Conservation (phyloP, 257 asterid species). For the Anisodus tanguticus region DNA sequence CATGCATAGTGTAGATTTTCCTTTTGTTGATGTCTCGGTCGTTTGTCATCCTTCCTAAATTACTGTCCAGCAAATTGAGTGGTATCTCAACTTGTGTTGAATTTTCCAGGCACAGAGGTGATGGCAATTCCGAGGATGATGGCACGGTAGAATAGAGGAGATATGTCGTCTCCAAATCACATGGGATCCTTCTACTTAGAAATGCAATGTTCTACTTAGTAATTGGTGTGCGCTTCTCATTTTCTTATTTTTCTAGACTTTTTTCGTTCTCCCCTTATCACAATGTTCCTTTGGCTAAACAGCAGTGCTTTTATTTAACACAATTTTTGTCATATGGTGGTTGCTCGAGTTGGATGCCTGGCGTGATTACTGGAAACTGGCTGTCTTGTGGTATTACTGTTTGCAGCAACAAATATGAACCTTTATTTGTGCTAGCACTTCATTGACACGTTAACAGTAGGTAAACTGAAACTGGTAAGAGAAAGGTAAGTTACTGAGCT, state of each 20-base stretch:
- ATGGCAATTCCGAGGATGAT: constrained; percentile 63
- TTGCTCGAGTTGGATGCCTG: background rate
- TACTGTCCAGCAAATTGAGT: background rate
- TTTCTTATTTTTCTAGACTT: background rate
- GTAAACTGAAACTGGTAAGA: background rate
- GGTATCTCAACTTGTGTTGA: background rate
- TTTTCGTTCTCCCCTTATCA: background rate
- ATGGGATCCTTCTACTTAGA: constrained; percentile 30
- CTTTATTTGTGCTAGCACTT: background rate
- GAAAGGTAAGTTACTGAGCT: background rate
- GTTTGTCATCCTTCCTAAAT: background rate
- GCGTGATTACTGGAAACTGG: background rate
- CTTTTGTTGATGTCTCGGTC: background rate
- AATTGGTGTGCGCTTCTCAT: constrained; percentile 1
- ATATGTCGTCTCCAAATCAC: constrained; percentile 31
- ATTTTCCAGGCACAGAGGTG: constrained; percentile 72
- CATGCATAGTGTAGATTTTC: background rate
- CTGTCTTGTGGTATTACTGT: background rate
- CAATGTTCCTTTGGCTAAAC: no score
- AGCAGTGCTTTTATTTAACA: no score
- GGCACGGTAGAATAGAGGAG: constrained; percentile 56
- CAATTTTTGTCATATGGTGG: no score
- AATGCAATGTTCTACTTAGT: background rate
- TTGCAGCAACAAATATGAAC: background rate
- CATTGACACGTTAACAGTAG: background rate